phyloP scores from a whole-genome alignment of 2,329 filamentous ascomycete species.

The Scedosporium dehoogii region DNA sequence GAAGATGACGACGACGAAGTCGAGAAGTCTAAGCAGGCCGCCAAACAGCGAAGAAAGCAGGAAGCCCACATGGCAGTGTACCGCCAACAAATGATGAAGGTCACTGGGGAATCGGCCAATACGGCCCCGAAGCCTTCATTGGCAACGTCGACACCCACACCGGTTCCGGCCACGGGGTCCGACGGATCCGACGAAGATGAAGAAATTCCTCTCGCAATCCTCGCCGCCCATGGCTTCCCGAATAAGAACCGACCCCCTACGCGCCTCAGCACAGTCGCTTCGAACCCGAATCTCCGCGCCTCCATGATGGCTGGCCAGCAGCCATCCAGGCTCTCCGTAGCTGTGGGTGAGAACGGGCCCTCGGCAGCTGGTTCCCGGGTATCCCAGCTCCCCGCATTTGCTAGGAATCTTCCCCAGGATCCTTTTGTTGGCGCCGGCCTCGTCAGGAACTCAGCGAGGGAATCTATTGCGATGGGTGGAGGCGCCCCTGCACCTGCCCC shows the following conservation, averaged over 20 bases:
- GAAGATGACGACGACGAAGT: slow-evolving; percentile 70
- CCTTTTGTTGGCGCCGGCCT: slow-evolving; percentile 75
- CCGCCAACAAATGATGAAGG: slow-evolving; percentile 93
- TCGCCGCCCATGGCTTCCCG: slow-evolving; percentile 84
- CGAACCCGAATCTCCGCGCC: slow-evolving; percentile 62
- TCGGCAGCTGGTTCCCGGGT: neutral
- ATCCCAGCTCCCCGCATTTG: slow-evolving; percentile 65
- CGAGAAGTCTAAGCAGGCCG: slow-evolving; percentile 63
- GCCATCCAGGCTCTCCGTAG: slow-evolving; percentile 25
- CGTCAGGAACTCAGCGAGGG: slow-evolving; percentile 60
- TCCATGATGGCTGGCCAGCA: slow-evolving; percentile 26
- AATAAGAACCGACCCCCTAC: slow-evolving; percentile 66
- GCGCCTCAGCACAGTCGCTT: slow-evolving; percentile 52
- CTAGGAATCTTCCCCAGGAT: slow-evolving; percentile 70
- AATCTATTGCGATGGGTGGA: slow-evolving; percentile 62
- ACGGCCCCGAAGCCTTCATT: slow-evolving; percentile 14
- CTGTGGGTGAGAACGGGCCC: neutral
- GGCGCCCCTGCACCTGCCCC: slow-evolving; percentile 29
- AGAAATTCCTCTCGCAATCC: slow-evolving; percentile 75
- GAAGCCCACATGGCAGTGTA: slow-evolving; percentile 86
- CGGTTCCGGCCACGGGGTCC: slow-evolving; percentile 25
- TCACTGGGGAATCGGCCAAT: slow-evolving; percentile 62
- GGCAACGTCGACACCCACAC: slow-evolving; percentile 16
- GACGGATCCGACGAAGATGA: slow-evolving; percentile 72
- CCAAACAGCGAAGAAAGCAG: slow-evolving; percentile 74